These are phyloP conservation scores for Violaceomyces palustris DNA, from an alignment of 1,284 basidiomycete species.

Conservation along the genomic window DNA sequence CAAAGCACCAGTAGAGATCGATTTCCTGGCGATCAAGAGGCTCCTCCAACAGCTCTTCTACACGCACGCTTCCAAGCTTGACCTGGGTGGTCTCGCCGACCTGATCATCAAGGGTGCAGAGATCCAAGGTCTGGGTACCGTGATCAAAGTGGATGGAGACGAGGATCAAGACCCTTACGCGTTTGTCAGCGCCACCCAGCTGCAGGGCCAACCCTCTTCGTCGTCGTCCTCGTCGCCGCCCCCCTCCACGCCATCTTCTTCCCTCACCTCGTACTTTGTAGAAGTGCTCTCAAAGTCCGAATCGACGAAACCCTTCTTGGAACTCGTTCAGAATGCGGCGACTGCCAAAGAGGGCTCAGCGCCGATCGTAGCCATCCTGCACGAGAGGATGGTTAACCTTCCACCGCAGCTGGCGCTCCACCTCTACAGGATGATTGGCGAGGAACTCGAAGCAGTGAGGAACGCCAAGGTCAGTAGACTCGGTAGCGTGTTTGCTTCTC, in stretches of 20 bases:
- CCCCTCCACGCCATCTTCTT: conserved; percentile 10
- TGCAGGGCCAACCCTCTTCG: conserved; percentile 12
- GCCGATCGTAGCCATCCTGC: conserved; percentile 34
- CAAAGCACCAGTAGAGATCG: conserved; percentile 38
- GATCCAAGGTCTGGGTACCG: conserved; percentile 34
- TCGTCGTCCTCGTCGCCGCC: conserved; percentile 9
- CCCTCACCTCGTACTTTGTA: conserved; percentile 21
- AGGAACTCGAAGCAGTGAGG: conserved; percentile 26
- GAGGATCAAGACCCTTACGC: conserved; percentile 49
- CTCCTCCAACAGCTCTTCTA: conserved; percentile 50
- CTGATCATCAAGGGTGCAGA: conserved; percentile 24
- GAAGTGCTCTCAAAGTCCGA: conserved; percentile 19
- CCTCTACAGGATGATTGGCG: conserved; percentile 46
- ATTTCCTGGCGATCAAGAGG: conserved; percentile 43
- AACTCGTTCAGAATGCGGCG: conserved; percentile 16
- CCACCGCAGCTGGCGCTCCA: conserved; percentile 43
- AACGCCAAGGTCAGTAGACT: neutral
- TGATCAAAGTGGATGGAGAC: conserved; percentile 46
- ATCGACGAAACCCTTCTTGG: conserved; percentile 19
- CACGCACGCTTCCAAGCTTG: conserved; percentile 44
- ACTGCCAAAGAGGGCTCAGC: conserved; percentile 16
- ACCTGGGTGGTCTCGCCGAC: conserved; percentile 34
- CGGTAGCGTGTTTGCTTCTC: no score
- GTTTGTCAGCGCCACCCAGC: conserved; percentile 36
- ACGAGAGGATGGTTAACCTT: conserved; percentile 52